Percentiles rank a stretch among this genome's conserved stretches.
Evolutionary conservation across 768 basidiomycete species (phyloP).

Genomic region (Roridomyces roridus): DNA sequence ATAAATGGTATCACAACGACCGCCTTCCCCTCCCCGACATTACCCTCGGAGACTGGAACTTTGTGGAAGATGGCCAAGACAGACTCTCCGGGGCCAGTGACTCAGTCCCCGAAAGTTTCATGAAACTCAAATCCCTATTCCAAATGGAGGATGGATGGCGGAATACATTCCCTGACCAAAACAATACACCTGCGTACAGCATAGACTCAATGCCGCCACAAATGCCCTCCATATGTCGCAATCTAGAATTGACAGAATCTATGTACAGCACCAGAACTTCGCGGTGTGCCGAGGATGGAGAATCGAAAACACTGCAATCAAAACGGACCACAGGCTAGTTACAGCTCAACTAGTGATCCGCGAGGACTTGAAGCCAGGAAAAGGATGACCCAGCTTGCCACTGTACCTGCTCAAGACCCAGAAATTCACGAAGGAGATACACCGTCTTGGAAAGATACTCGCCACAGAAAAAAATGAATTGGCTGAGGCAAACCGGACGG

Average conservation of each 20-base stretch:
- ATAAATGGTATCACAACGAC: not conserved
- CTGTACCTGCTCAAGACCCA: constrained; percentile 12
- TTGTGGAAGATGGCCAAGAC: constrained; percentile 29
- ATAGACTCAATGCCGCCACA: not conserved
- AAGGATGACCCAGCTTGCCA: constrained; percentile 15
- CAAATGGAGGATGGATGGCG: constrained; percentile 16
- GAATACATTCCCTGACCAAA: not conserved
- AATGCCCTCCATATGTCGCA: not conserved
- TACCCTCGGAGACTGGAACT: constrained; percentile 33
- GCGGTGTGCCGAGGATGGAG: constrained; percentile 3
- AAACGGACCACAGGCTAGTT: constrained; percentile 14
- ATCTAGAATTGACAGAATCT: constrained; percentile 13
- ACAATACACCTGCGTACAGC: not conserved
- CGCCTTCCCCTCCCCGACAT: not conserved
- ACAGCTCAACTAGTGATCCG: not conserved
- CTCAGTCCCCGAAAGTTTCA: not conserved
- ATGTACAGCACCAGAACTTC: not conserved
- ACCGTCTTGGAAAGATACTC: too few species aligned
- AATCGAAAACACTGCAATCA: not conserved
- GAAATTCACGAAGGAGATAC: constrained; percentile 2
- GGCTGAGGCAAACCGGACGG: not conserved
- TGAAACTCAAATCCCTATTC: not conserved
- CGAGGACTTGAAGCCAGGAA: not conserved
- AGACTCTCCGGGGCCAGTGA: constrained; percentile 6
- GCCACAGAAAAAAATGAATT: not conserved